A percentile compares a stretch with the other conserved stretches of the same genome.
Conservation (phyloP, 768 basidiomycete genomes). For the Saitozyma podzolica region DNA sequence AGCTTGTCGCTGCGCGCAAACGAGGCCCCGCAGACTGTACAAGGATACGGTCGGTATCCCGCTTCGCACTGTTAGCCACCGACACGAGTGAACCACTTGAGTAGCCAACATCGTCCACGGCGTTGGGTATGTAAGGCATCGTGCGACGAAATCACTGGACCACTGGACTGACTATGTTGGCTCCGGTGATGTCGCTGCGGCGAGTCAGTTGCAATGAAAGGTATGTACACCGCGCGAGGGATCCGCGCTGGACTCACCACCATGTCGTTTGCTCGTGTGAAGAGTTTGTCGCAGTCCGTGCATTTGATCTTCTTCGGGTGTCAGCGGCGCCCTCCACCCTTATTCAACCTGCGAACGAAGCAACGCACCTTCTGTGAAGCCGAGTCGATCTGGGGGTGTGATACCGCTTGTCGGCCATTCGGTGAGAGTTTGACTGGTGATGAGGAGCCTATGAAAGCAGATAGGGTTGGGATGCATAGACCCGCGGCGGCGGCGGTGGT, state of each 20-base stretch:
- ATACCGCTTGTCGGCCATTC: no score
- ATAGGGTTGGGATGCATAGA: no score
- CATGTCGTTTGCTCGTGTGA: conserved; percentile 22
- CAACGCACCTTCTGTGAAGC: no score
- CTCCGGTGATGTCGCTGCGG: background rate
- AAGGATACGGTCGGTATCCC: background rate
- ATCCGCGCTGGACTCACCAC: conserved; percentile 14
- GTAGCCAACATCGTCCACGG: background rate
- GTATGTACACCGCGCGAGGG: background rate
- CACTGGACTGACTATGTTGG: background rate
- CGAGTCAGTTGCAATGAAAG: background rate
- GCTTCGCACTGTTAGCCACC: background rate
- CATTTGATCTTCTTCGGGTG: conserved; percentile 7
- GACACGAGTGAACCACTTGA: no score
- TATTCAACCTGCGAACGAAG: no score
- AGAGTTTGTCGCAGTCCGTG: conserved; percentile 12
- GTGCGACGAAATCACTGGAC: background rate
- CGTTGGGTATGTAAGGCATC: background rate
- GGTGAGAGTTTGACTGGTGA: no score
- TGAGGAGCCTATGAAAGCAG: no score
- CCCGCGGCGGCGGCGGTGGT: no score
- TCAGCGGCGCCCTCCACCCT: no score
- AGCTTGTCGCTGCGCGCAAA: background rate
- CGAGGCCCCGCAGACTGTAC: background rate
- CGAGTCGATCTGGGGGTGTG: no score